These are phyloP conservation scores for Hirsutella rhossiliensis DNA, from an alignment of 2,329 filamentous ascomycete genomes.

Conservation along the genomic window DNA sequence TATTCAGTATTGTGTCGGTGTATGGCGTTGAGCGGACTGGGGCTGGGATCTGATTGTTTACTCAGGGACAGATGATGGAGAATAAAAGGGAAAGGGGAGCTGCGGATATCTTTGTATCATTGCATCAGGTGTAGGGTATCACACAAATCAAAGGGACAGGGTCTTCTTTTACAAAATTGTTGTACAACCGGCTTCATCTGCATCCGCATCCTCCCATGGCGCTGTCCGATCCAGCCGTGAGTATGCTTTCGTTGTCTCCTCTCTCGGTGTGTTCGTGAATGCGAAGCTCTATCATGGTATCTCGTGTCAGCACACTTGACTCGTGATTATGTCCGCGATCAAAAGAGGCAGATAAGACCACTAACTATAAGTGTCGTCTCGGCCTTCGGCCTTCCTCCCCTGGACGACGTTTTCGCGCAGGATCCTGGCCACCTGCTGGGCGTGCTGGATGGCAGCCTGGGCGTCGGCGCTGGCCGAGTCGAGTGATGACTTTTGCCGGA, in stretches of 20 bases:
- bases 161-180: neutral
- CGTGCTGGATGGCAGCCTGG: constrained; percentile 58
- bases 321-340: neutral
- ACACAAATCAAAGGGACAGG: neutral
- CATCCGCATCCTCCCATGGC: constrained; percentile 19
- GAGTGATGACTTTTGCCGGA: constrained; percentile 54
- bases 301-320: neutral
- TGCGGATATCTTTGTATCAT: neutral
- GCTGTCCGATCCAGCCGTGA: constrained; percentile 37
- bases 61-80: too few species aligned
- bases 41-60: neutral
- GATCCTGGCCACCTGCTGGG: constrained; percentile 70
- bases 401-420: constrained; percentile 81
- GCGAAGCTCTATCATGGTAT: constrained; percentile 59
- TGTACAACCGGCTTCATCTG: constrained; percentile 9
- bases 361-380: constrained; percentile 47
- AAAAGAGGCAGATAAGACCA: constrained; percentile 15
- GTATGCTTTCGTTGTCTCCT: constrained; percentile 87
- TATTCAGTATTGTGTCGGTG: constrained; percentile 10
- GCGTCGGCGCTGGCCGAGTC: constrained; percentile 45
- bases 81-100: too few species aligned
- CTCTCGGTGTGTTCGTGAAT: constrained; percentile 89
- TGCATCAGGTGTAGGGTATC: neutral
- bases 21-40: constrained; percentile 13
- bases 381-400: constrained; percentile 41